These are phyloP conservation scores for Halenospora varia DNA, from an alignment of 495 filamentous ascomycete species.

Conservation along the genomic window DNA sequence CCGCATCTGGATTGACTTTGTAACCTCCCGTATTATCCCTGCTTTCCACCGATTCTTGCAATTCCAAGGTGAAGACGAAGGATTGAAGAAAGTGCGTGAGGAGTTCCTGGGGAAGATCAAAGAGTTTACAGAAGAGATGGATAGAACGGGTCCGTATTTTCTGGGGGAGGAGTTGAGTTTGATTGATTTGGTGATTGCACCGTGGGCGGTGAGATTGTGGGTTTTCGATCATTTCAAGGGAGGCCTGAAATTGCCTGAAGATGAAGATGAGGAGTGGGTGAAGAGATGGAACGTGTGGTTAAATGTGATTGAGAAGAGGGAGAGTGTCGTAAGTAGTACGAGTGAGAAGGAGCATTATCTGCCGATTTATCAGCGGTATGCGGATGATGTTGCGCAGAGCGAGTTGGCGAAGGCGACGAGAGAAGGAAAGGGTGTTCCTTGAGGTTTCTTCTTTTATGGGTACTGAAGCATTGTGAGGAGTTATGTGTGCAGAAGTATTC, in stretches of 20 bases:
- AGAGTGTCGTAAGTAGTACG: conserved; percentile 57
- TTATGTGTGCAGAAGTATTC: too few species aligned
- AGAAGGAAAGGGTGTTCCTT: conserved; percentile 58
- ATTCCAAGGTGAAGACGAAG: conserved; percentile 45
- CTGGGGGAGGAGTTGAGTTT: conserved; percentile 50
- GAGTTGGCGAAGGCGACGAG: conserved; percentile 66
- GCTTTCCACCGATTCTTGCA: conserved; percentile 62
- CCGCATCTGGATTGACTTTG: conserved; percentile 67
- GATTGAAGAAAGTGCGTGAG: conserved; percentile 26
- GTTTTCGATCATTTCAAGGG: conserved; percentile 71
- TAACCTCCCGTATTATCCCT: conserved; percentile 58
- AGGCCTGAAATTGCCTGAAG: conserved; percentile 54
- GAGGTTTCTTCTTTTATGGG: conserved; percentile 21
- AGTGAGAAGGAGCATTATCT: conserved; percentile 59
- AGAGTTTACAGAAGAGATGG: conserved; percentile 57
- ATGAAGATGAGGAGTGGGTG: conserved; percentile 48
- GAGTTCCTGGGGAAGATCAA: conserved; percentile 49
- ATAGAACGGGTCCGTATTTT: conserved; percentile 58
- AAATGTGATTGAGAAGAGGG: conserved; percentile 45
- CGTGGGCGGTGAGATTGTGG: conserved; percentile 64
- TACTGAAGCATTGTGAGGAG: too few species aligned
- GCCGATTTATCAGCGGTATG: conserved; percentile 65
- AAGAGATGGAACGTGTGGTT: conserved; percentile 57
- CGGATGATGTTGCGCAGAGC: conserved; percentile 66
- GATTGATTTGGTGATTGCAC: conserved; percentile 61